A percentile compares a stretch with the other conserved stretches of the same genome.
Evolutionary conservation across 2,329 filamentous ascomycete genomes (phyloP).

Genomic region (Triangularia verruculosa): DNA sequence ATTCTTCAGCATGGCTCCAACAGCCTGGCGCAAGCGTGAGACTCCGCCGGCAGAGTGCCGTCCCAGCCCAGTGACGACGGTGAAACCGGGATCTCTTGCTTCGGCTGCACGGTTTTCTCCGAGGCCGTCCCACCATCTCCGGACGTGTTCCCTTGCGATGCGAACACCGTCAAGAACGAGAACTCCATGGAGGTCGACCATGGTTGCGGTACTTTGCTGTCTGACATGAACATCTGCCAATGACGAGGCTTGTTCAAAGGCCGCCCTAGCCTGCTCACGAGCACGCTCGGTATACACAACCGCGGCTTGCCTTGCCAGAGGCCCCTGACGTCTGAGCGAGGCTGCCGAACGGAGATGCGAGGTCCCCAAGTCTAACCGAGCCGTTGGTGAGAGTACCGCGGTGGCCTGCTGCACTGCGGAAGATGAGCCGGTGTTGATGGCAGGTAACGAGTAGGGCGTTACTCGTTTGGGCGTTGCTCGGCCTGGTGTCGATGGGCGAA

Average conservation of each 20-base stretch:
- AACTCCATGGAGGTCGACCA: slow-evolving; percentile 80
- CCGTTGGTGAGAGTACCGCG: background rate
- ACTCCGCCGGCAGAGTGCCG: slow-evolving; percentile 74
- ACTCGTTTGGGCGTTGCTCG: background rate
- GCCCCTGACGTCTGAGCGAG: slow-evolving; percentile 53
- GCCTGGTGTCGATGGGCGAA: background rate
- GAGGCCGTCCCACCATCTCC: slow-evolving; percentile 71
- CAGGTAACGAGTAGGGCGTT: background rate
- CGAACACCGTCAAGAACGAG: slow-evolving; percentile 76
- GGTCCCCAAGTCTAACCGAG: slow-evolving; percentile 8
- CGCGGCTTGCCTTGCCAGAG: slow-evolving; percentile 70
- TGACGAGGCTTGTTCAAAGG: slow-evolving; percentile 50
- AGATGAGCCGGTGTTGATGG: background rate
- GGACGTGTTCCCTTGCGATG: slow-evolving; percentile 67
- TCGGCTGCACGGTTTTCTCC: slow-evolving; percentile 56
- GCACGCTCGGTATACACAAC: slow-evolving; percentile 71
- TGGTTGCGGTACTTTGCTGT: slow-evolving; percentile 56
- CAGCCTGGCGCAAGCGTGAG: slow-evolving; percentile 73
- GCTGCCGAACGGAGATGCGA: slow-evolving; percentile 19
- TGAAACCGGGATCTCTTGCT: slow-evolving; percentile 55
- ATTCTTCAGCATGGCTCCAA: slow-evolving; percentile 69
- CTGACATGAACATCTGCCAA: slow-evolving; percentile 70
- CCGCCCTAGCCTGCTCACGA: slow-evolving; percentile 58
- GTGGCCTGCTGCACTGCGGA: background rate
- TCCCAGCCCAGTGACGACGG: slow-evolving; percentile 78